Evolutionary conservation across 352 stramenopile genomes (phyloP), one percentile per base, ranked within the genome.

Genomic region (Phytophthora palmivora): DNA sequence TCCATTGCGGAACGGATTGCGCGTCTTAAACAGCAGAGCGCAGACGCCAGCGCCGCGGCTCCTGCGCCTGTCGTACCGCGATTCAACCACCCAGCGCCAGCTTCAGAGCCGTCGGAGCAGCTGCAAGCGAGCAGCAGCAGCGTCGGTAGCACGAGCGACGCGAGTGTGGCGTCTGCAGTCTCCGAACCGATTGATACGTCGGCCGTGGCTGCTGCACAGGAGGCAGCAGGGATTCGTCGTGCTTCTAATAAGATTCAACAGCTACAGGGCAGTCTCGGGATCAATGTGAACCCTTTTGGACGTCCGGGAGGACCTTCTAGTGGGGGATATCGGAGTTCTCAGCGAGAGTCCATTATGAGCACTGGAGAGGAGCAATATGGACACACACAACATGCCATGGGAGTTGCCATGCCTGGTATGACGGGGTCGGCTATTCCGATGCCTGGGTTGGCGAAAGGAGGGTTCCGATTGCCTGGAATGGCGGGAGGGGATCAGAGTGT

Each of bases 211-310:
- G 58, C 69, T 59, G 63, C 69, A 47, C 49, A 78, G 62, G 76
- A 74, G 43, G 60, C 60, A 32, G 68, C 58, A 11, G 63, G 71
- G 16, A 48, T 58, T 37, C 60, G 58, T 21, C 69, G 64, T 16
- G 58, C 79, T 47, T 76, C 77, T 30, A 74, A 76, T 58, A 78
- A 82, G 47, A 94, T 95, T 60, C 76, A 90, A 48, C 74, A 91
- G 52, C 54, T 95, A 7, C 85, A 95, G 64, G 85, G 85, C 5
- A 94, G 68, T 62, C 56, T 94, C n/a, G 87, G 80, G 4, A 91
- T 95, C 58, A 92, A 92, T 57, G 76, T 95, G 45, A 95, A 94
- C 65, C 78, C 84, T 5, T 95, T 95, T 49, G 70, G 66, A 38
- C 77, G 84, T 32, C 60, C 80, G 18, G 74, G 79, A 14, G 60